These are phyloP conservation scores for Mrakia blollopis DNA, from an alignment of 768 basidiomycete species.

Conservation along the genomic window DNA sequence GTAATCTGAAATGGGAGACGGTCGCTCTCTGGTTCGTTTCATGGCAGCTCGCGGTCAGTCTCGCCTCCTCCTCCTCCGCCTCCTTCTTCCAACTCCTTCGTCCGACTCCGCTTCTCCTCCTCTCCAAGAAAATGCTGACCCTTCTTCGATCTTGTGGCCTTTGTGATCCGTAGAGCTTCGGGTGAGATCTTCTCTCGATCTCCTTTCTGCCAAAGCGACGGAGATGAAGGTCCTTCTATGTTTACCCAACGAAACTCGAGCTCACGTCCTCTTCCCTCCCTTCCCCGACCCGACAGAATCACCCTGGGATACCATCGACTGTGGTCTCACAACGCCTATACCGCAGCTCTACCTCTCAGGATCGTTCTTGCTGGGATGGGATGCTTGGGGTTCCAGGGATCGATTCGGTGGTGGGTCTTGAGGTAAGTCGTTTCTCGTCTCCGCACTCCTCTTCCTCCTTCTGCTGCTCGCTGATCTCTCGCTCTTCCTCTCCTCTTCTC, in stretches of 20 bases:
- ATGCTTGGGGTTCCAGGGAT: conserved; percentile 70
- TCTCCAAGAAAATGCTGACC: not conserved
- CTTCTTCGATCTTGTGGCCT: not conserved
- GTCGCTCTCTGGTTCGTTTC: conserved; percentile 54
- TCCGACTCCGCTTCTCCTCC: not conserved
- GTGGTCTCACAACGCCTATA: conserved; percentile 70
- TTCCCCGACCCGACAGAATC: conserved; percentile 48
- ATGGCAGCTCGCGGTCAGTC: conserved; percentile 59
- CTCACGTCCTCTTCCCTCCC: not conserved
- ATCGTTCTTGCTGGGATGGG: conserved; percentile 61
- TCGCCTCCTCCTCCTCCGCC: not conserved
- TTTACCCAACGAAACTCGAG: not conserved
- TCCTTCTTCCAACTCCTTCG: not conserved
- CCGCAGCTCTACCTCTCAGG: conserved; percentile 56
- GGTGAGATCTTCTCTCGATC: conserved; percentile 44
- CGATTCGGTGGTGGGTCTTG: conserved; percentile 57
- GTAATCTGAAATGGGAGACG: conserved; percentile 49
- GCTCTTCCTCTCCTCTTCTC: conserved; percentile 52
- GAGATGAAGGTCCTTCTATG: not conserved
- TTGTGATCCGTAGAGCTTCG: conserved; percentile 49
- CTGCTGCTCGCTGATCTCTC: conserved; percentile 34
- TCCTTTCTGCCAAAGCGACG: not conserved
- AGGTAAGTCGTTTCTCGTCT: not conserved
- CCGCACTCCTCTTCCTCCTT: not conserved
- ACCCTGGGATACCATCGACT: conserved; percentile 73